Conservation (phyloP, 371 early-diverging fungal genomes). For the Circinella minor region DNA sequence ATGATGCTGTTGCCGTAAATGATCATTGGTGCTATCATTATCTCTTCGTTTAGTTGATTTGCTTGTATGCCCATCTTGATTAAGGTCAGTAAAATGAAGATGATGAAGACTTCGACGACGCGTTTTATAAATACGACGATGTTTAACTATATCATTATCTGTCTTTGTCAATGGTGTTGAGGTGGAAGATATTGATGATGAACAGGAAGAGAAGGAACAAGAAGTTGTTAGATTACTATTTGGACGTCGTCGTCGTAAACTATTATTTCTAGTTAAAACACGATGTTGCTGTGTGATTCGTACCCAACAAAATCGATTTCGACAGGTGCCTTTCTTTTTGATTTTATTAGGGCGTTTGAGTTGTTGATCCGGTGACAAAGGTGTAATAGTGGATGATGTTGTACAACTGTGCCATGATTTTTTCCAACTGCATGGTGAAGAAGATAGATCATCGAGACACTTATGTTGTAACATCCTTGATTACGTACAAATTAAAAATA, state of each 20-base stretch:
- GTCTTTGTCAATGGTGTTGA: not conserved
- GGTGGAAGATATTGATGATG: not conserved
- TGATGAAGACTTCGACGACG: constrained; percentile 14
- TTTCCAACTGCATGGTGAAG: not conserved
- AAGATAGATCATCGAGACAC: not conserved
- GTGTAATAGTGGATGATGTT: not conserved
- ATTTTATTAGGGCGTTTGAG: not conserved
- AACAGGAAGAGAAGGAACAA: too few species aligned
- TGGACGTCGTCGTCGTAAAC: not conserved
- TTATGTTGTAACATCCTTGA: constrained; percentile 1
- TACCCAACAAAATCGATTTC: constrained; percentile 3
- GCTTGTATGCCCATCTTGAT: not conserved
- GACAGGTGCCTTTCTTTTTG: constrained; percentile 3
- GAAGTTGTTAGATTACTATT: too few species aligned
- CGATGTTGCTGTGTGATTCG: constrained; percentile 14
- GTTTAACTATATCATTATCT: not conserved
- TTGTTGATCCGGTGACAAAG: not conserved
- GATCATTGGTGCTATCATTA: not conserved
- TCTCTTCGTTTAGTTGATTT: too few species aligned
- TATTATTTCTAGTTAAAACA: constrained; percentile 11
- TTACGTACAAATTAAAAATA: not conserved
- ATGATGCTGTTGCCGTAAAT: not conserved
- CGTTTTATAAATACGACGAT: constrained; percentile 4
- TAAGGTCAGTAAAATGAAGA: not conserved
- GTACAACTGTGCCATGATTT: constrained; percentile 1